Conservation (phyloP, 164 flowering plant species). For the Kingdonia uniflora region DNA sequence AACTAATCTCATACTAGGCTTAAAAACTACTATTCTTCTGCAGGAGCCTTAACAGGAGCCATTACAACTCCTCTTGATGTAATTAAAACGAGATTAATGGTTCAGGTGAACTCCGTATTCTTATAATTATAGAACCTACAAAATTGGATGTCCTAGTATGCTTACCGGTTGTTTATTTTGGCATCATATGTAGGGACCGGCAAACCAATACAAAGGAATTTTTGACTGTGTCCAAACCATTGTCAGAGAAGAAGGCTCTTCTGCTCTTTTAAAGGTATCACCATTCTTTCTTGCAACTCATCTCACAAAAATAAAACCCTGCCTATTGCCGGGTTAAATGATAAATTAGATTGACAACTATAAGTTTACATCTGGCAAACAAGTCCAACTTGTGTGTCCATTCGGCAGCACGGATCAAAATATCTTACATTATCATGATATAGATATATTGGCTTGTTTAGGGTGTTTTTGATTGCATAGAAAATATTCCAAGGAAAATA, state of each 20-base stretch:
- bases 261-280: slow-evolving; percentile 74
- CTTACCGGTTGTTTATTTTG: neutral
- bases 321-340: too few species aligned
- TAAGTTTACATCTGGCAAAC: too few species aligned
- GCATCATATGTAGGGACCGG: slow-evolving; percentile 46
- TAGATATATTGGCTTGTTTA: too few species aligned
- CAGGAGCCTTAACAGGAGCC: slow-evolving; percentile 94
- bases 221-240: slow-evolving; percentile 64
- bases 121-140: neutral
- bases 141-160: neutral
- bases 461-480: too few species aligned
- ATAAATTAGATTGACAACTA: too few species aligned
- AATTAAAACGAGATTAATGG: slow-evolving; percentile 93
- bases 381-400: too few species aligned
- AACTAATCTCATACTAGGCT: too few species aligned
- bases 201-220: slow-evolving; percentile 68
- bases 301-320: too few species aligned
- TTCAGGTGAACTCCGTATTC: slow-evolving; percentile 49
- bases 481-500: too few species aligned
- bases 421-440: too few species aligned
- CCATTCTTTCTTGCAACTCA: neutral
- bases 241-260: slow-evolving; percentile 71
- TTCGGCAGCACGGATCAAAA: too few species aligned
- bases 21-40: neutral
- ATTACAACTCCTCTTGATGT: slow-evolving; percentile 96